Base-by-base conservation (phyloP, 2,329 filamentous ascomycete genomes). In the Alternaria arbusti region DNA sequence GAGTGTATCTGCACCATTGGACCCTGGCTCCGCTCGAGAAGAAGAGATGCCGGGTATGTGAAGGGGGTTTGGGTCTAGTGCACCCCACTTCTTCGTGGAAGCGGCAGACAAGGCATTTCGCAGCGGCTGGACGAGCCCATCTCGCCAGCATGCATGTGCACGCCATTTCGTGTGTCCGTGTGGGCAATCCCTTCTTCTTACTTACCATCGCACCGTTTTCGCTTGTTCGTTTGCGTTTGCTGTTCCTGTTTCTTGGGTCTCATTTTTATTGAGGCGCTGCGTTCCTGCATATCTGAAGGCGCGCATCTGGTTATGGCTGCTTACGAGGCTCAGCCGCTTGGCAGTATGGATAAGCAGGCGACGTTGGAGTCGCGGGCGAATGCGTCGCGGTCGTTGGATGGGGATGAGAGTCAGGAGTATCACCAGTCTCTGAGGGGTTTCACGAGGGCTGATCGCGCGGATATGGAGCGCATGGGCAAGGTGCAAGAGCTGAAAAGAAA, bases 381-480 rank as follows among this genome's bases (percentile, higher is more conserved):
- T 30, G 58, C 49, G 22, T 49, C 56, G 12, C 56, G 40, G 23
- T 63, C 64, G 43, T 69, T 74, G 10, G 56, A 63, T 30, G 75
- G 70, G 17, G 67, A 71, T 54, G 70, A 68, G 26, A 68, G 69
- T 25, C 69, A 76, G 40, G 67, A 70, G 12, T 76, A 76, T 23
- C 74, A 77, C 59, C 67, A 70, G 20, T 71, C 70, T 36, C 54
- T 75, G 32, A 67, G 68, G 45, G 74, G 73, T 7, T 67, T 75
- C 56, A 78, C 75, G 7, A 65, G 67, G 36, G 69, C 71, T 44
- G 76, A 78, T 60, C 66, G 68, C 20, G 68, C 58, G 3, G 74
- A 78, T 51, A 78, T 78, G 76, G 52, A 54, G 43, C 73, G 76
- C 15, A 78, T 78, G 76, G 76, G 75, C 13, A 78, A 78, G 50